Evolutionary conservation across 257 asterid species (phyloP).

Genomic region (Solanum appendiculatum): DNA sequence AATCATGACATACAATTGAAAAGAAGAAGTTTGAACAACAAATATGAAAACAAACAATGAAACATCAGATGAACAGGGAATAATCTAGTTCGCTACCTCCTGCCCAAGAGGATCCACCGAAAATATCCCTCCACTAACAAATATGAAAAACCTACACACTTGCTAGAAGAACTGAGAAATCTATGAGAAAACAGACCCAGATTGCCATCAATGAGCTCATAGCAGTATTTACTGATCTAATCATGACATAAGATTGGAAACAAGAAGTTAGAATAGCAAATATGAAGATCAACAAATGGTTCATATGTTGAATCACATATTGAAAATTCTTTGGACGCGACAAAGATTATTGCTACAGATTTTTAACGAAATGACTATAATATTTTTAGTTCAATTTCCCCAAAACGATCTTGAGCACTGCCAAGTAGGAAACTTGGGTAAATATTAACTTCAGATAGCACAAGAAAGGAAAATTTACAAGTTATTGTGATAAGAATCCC

Average conservation of each 20-base stretch:
- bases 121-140: conserved; percentile 94
- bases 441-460: neutral
- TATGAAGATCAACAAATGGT: neutral
- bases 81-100: conserved; percentile 89
- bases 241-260: neutral
- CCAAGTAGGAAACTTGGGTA: neutral
- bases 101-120: conserved; percentile 89
- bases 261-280: neutral
- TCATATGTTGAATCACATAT: neutral
- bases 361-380: neutral
- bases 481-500: neutral
- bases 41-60: neutral
- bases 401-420: neutral
- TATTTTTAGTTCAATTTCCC: neutral
- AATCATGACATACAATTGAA: neutral
- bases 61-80: conserved; percentile 58
- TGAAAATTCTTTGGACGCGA: neutral
- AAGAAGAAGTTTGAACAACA: neutral
- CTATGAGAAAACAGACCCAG: neutral
- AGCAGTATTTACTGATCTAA: neutral
- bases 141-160: conserved; percentile 61
- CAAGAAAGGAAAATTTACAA: neutral
- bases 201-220: neutral
- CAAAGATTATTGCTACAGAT: neutral
- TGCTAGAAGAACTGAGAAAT: neutral